Percentiles rank a stretch among this genome's conserved stretches.
phyloP scores from a whole-genome alignment of 345 rosid genomes.

The Populus davidiana region DNA sequence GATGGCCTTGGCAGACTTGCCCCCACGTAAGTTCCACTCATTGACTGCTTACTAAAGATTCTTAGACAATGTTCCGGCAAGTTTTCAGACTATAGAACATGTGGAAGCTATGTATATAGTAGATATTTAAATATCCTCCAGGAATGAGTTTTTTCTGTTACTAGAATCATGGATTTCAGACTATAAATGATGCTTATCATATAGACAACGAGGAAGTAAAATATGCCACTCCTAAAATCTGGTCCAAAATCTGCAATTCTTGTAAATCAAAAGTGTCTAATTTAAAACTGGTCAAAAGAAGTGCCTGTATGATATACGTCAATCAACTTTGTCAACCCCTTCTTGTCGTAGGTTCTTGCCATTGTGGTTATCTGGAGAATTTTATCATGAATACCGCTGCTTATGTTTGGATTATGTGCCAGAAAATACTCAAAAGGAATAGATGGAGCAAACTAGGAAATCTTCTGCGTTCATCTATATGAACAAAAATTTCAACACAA shows the following conservation, averaged over 20 bases:
- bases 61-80: background rate
- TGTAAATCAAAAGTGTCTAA: background rate
- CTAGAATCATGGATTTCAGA: background rate
- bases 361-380: background rate
- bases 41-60: background rate
- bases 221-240: background rate
- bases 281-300: background rate
- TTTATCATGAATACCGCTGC: background rate
- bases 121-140: background rate
- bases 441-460: background rate
- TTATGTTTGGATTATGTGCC: background rate
- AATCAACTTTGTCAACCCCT: background rate
- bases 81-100: background rate
- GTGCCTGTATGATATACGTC: background rate
- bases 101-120: background rate
- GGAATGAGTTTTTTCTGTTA: too few species aligned
- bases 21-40: constrained; percentile 25
- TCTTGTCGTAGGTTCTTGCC: background rate
- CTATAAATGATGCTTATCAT: background rate
- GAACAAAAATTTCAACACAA: background rate
- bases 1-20: constrained; percentile 26
- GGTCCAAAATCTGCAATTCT: background rate
- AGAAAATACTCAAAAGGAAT: background rate
- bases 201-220: background rate
- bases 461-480: background rate